Percentiles rank a stretch among this genome's conserved stretches.
Conservation (phyloP, 805 yeast species). For the Candida sakaeoensis region DNA sequence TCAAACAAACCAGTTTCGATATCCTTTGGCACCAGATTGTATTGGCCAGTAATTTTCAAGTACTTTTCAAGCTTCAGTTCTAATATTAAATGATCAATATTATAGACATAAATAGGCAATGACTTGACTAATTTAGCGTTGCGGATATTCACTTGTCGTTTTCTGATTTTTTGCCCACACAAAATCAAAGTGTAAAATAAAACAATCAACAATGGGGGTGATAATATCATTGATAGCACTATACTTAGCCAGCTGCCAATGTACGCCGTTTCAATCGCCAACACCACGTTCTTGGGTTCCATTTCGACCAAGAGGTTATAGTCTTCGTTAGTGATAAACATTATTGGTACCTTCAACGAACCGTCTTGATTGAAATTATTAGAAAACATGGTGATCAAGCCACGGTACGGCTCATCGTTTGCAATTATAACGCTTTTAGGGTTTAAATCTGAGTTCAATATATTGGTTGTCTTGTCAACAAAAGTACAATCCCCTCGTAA, state of each 20-base stretch:
- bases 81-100: constrained; percentile 31
- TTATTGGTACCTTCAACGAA: constrained; percentile 42
- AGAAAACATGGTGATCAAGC: constrained; percentile 55
- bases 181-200: constrained; percentile 30
- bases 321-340: constrained; percentile 48
- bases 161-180: constrained; percentile 24
- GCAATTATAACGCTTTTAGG: constrained; percentile 56
- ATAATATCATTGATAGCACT: constrained; percentile 37
- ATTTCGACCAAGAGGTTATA: constrained; percentile 20
- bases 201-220: constrained; percentile 39
- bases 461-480: constrained; percentile 45
- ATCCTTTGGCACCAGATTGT: constrained; percentile 11
- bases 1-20: constrained; percentile 6
- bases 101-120: constrained; percentile 37
- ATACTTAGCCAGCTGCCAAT: constrained; percentile 37
- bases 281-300: constrained; percentile 7
- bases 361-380: constrained; percentile 39
- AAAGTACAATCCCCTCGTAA: constrained; percentile 55
- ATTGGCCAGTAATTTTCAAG: constrained; percentile 29
- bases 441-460: constrained; percentile 31
- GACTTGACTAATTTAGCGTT: constrained; percentile 31
- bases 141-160: constrained; percentile 21
- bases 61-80: constrained; percentile 24
- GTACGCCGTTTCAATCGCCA: constrained; percentile 29
- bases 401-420: constrained; percentile 44